Evolutionary conservation across 176 grass and related monocot species (phyloP), one percentile per base, ranked within the genome.

Genomic region (Raddia distichophylla): DNA sequence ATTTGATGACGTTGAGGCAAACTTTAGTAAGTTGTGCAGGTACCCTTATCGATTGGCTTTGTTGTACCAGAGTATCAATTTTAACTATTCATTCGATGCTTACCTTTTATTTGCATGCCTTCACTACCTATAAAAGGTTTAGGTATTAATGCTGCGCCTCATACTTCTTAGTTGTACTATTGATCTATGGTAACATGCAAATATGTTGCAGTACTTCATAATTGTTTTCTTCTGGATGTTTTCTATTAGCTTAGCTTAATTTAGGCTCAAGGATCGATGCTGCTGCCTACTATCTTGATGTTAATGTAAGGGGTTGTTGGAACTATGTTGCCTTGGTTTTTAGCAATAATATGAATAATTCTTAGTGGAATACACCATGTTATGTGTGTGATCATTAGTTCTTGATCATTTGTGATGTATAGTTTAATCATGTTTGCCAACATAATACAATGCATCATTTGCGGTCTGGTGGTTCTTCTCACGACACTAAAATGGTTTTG

Each of bases 1-100:
- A 1, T 90, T 93, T 3, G 82, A 96, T 3, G 93, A 96, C 49
- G 73, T 89, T 9, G 93, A 91, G 81, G 89, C 92, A 27, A 91
- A 61, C 73, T 94, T 94, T 85, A 64, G 92, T 94, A 78, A 87
- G 89, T 83, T 55, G n/a, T 80, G 50, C 2, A 75, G 3, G 55
- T 57, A 56, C 81, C 51, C n/a, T 64, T 71, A 72, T 64, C 43
- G 6, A 68, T 51, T 86, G 20, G 2, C 6, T 75, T 75, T 81
- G 37, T 67, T 8, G 27, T 4, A 72, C 1, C 52, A 53, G 27
- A 49, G 72, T 53, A 82, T 1, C 10, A 76, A 48, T 8, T 80
- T 69, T 12, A 59, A 58, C 22, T 12, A 14, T 13, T 10, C 18
- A 66, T 78, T 6, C 17, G 4, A 49, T 74, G 22, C 37, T 60